phyloP scores from a whole-genome alignment of 139 green algal genomes.

The Tetraselmis striata region DNA sequence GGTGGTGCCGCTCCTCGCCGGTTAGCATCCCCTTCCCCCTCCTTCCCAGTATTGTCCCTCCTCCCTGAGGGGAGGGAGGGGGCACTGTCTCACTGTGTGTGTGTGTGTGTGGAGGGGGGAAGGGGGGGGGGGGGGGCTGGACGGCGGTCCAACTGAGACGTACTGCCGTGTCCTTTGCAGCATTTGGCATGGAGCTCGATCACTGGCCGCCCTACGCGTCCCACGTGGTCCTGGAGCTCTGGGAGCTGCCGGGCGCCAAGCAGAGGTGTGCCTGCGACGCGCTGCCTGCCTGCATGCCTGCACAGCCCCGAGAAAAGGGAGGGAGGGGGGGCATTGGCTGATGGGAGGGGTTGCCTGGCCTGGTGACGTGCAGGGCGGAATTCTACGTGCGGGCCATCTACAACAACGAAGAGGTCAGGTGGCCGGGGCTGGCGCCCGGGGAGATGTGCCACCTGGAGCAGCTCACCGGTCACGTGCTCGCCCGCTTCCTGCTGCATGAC shows the following conservation, averaged over 20 bases:
- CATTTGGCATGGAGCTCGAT: conserved; percentile 42
- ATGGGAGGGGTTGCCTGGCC: too few relatives aligned
- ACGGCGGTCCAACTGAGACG: too few relatives aligned
- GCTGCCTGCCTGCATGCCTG: too few relatives aligned
- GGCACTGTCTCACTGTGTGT: too few relatives aligned
- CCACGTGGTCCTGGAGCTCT: conserved; percentile 65
- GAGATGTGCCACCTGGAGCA: not conserved
- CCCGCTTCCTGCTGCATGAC: not conserved
- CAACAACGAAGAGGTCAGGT: not conserved
- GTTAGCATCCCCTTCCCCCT: conserved; percentile 3
- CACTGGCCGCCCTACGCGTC: conserved; percentile 53
- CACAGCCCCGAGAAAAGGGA: too few relatives aligned
- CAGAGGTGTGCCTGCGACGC: not conserved
- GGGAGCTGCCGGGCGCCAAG: conserved; percentile 29
- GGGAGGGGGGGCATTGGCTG: too few relatives aligned
- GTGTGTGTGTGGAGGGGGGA: too few relatives aligned
- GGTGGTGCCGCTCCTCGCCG: conserved; percentile 57
- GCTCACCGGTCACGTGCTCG: not conserved
- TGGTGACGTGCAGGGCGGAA: not conserved
- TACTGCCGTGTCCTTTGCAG: too few relatives aligned
- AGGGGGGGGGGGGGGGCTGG: too few relatives aligned
- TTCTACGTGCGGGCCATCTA: not conserved
- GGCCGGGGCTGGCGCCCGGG: not conserved
- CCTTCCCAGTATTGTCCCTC: not conserved
- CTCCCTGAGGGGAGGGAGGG: too few relatives aligned